Percentiles rank a stretch among this genome's conserved stretches.
phyloP scores from a whole-genome alignment of 345 rosid genomes.

The Cardamine resedifolia region DNA sequence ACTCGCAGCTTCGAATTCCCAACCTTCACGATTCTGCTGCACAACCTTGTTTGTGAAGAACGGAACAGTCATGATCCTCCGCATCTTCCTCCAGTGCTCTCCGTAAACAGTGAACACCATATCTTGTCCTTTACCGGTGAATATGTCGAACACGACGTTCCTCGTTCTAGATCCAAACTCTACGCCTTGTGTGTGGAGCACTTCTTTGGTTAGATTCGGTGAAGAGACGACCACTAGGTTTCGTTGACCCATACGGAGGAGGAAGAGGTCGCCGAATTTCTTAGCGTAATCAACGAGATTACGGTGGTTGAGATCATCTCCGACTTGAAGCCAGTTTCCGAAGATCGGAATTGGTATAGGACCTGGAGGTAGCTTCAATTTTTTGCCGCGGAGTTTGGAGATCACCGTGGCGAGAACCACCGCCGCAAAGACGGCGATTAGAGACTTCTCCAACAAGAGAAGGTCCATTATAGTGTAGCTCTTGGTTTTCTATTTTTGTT shows the following conservation, averaged over 20 bases:
- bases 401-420: constrained; percentile 58
- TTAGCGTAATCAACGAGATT: constrained; percentile 76
- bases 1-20: constrained; percentile 72
- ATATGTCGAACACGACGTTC: constrained; percentile 92
- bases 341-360: constrained; percentile 84
- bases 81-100: constrained; percentile 98
- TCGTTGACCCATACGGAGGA: constrained; percentile 85
- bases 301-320: constrained; percentile 94
- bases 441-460: constrained; percentile 72
- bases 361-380: constrained; percentile 86
- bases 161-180: constrained; percentile 96
- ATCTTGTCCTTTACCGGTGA: constrained; percentile 97
- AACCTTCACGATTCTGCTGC: constrained; percentile 65
- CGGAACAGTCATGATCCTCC: constrained; percentile 98
- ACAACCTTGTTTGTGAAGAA: constrained; percentile 94
- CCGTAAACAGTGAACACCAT: constrained; percentile 99
- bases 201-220: constrained; percentile 82
- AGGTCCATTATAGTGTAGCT: constrained; percentile 67
- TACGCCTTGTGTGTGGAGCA: constrained; percentile 87
- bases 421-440: constrained; percentile 72
- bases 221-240: constrained; percentile 93
- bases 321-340: constrained; percentile 99
- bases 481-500: neutral
- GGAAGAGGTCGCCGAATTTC: constrained; percentile 66
- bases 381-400: constrained; percentile 83